Conservation (phyloP, 2,329 filamentous ascomycete genomes). For the Colletotrichum limetticola region DNA sequence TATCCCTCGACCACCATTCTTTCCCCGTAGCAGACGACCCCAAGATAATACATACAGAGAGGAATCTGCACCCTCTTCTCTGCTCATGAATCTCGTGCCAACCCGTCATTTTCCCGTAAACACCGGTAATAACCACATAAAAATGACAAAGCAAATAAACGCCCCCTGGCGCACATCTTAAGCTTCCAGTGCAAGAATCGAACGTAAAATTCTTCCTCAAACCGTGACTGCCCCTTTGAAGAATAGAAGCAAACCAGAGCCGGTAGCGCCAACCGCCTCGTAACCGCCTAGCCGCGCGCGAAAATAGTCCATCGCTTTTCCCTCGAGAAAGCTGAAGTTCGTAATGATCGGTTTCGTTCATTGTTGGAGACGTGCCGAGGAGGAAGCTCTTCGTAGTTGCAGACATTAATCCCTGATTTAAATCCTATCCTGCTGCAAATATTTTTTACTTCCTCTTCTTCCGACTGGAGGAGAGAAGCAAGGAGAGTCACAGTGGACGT, state of each 20-base stretch:
- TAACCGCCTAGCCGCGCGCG: constrained; percentile 5
- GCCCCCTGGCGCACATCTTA: constrained; percentile 23
- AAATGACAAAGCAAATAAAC: constrained; percentile 31
- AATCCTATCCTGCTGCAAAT: neutral
- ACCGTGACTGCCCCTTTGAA: neutral
- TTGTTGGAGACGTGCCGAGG: constrained; percentile 3
- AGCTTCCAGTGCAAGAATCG: constrained; percentile 16
- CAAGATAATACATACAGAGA: constrained; percentile 33
- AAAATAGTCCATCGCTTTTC: constrained; percentile 3
- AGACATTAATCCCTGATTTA: constrained; percentile 34
- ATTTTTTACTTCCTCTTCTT: constrained; percentile 1
- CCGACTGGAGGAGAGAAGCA: constrained; percentile 1
- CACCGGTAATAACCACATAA: constrained; percentile 10
- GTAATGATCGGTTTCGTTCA: constrained; percentile 24
- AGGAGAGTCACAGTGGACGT: constrained; percentile 19
- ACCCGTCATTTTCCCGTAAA: constrained; percentile 30
- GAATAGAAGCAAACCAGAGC: constrained; percentile 22
- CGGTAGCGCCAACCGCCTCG: constrained; percentile 26
- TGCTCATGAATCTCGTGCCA: constrained; percentile 30
- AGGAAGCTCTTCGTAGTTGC: constrained; percentile 4
- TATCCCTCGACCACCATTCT: neutral
- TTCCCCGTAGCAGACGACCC: constrained; percentile 8
- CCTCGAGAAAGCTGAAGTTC: constrained; percentile 9
- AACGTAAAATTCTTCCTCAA: constrained; percentile 5
- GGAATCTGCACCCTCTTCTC: constrained; percentile 11